These are phyloP conservation scores for Nothophytophthora sp. DNA, from an alignment of 352 stramenopile genomes.

Conservation along the genomic window DNA sequence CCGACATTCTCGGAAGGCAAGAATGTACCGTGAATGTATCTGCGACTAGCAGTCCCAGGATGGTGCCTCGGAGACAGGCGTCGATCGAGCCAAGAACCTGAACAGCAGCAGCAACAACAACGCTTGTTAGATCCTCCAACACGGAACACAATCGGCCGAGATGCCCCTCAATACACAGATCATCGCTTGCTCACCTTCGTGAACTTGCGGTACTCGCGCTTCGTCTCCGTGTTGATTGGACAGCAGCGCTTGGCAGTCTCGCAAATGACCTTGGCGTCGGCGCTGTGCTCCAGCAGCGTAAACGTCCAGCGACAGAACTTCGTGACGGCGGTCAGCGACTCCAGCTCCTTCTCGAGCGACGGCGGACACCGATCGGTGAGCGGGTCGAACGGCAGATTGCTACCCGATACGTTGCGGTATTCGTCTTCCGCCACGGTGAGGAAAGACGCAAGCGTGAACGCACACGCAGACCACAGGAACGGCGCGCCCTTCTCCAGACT, in stretches of 20 bases:
- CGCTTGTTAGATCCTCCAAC: no score
- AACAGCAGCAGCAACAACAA: constrained; percentile 2
- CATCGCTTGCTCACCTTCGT: constrained; percentile 57
- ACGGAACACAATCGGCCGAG: neutral
- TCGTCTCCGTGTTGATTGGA: constrained; percentile 84
- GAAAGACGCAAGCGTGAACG: constrained; percentile 81
- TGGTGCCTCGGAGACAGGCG: constrained; percentile 78
- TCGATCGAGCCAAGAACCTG: constrained; percentile 85
- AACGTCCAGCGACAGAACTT: constrained; percentile 91
- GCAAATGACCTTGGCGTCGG: constrained; percentile 88
- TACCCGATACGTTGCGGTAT: constrained; percentile 17
- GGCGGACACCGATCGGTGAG: constrained; percentile 57
- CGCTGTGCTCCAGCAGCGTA: constrained; percentile 80
- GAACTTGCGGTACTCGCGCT: constrained; percentile 87
- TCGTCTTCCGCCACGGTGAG: constrained; percentile 71
- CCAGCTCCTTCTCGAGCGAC: constrained; percentile 81
- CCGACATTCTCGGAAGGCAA: neutral
- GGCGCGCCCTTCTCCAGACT: constrained; percentile 86
- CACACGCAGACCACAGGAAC: constrained; percentile 85
- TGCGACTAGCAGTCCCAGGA: constrained; percentile 79
- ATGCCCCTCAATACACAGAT: neutral
- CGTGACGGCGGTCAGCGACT: constrained; percentile 69
- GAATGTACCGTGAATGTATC: constrained; percentile 76
- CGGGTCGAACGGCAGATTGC: constrained; percentile 43
- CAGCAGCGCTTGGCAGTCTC: constrained; percentile 86